Conservation (phyloP, 1,139 yeast species). For the Protomyces pachydermus region DNA sequence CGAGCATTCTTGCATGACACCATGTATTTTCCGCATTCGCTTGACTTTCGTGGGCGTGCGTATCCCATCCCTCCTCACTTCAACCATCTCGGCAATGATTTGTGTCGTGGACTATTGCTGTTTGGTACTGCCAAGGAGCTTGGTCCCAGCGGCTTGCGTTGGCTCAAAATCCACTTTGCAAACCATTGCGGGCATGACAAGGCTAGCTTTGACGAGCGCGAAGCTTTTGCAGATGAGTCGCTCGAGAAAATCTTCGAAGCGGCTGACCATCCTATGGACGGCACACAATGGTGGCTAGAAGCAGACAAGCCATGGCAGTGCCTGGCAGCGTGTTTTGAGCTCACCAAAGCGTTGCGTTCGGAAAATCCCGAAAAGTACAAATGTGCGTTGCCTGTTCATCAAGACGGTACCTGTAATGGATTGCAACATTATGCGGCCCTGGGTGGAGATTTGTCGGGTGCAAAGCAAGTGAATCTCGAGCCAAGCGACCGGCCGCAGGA, state of each 20-base stretch:
- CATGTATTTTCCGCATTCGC: slow-evolving; percentile 86
- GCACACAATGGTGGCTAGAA: slow-evolving; percentile 68
- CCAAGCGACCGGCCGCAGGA: slow-evolving; percentile 86
- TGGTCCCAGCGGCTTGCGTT: slow-evolving; percentile 68
- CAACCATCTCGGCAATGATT: slow-evolving; percentile 83
- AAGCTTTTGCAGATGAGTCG: slow-evolving; percentile 63
- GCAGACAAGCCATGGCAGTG: slow-evolving; percentile 98
- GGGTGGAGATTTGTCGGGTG: slow-evolving; percentile 95
- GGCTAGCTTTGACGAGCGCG: slow-evolving; percentile 70
- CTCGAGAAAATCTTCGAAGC: slow-evolving; percentile 58
- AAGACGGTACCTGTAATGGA: slow-evolving; percentile 97
- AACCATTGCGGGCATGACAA: slow-evolving; percentile 86
- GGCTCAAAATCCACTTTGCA: slow-evolving; percentile 89
- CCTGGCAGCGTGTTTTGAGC: slow-evolving; percentile 76
- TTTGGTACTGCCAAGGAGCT: slow-evolving; percentile 85
- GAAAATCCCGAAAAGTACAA: slow-evolving; percentile 69
- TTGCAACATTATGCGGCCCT: slow-evolving; percentile 96
- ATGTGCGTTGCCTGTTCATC: slow-evolving; percentile 87
- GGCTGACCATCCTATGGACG: slow-evolving; percentile 63
- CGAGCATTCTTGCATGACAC: slow-evolving; percentile 77
- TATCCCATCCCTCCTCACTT: slow-evolving; percentile 82
- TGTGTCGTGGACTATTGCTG: slow-evolving; percentile 74
- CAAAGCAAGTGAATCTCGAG: slow-evolving; percentile 78
- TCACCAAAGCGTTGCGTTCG: slow-evolving; percentile 62
- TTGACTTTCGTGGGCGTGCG: slow-evolving; percentile 94